phyloP scores from a whole-genome alignment of 176 grass and related monocot species.

The Bothriochloa decipiens region DNA sequence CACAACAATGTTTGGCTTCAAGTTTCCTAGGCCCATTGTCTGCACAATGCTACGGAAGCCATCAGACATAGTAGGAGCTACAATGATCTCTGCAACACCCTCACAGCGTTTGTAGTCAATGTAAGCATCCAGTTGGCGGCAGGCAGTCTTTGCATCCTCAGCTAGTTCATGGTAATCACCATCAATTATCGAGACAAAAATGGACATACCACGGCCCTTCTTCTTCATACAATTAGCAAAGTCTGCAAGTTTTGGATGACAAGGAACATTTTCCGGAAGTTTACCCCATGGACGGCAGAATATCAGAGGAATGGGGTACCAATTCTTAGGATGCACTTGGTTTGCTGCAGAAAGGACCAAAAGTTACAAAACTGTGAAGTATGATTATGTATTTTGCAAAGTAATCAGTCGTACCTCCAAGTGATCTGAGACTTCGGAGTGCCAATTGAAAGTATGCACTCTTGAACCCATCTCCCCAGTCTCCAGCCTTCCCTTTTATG shows the following conservation, averaged over 20 bases:
- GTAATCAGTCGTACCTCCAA: constrained; percentile 72
- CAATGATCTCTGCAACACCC: constrained; percentile 92
- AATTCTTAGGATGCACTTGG: constrained; percentile 99
- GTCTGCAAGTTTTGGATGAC: constrained; percentile 97
- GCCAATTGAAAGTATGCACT: constrained; percentile 99
- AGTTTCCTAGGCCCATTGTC: constrained; percentile 96
- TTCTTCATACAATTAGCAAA: constrained; percentile 99
- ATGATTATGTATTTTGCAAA: constrained; percentile 39
- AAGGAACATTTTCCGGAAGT: constrained; percentile 94
- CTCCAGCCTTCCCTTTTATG: constrained; percentile 94
- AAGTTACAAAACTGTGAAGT: constrained; percentile 21
- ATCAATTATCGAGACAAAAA: constrained; percentile 92
- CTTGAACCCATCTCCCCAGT: constrained; percentile 99
- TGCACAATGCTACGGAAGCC: constrained; percentile 90
- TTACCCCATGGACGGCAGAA: constrained; percentile 99
- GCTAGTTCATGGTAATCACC: constrained; percentile 93
- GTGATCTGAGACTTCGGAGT: constrained; percentile 83
- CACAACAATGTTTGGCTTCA: constrained; percentile 97
- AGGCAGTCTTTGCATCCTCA: constrained; percentile 90
- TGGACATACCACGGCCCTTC: constrained; percentile 97
- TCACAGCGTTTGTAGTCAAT: constrained; percentile 96
- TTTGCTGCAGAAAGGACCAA: constrained; percentile 63
- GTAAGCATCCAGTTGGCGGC: constrained; percentile 81
- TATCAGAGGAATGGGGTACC: constrained; percentile 97
- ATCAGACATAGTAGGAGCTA: constrained; percentile 91